Base-by-base conservation (phyloP, 176 grass and related monocot species). In the Oryza longistaminata region DNA sequence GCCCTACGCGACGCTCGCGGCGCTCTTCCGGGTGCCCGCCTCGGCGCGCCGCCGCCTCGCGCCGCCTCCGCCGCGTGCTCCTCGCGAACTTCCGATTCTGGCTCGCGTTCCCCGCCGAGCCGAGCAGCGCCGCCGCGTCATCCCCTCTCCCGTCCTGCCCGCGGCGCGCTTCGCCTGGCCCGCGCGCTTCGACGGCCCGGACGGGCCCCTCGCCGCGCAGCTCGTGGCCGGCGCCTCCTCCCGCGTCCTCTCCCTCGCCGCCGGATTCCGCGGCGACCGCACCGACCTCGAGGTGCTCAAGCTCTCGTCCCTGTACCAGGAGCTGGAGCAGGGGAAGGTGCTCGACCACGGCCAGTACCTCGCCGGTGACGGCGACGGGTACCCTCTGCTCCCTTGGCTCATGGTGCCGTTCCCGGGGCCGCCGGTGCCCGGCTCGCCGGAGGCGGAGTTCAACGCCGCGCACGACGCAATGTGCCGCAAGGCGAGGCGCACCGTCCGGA, bases 1-100 rank as follows among this genome's bases (percentile, higher is more conserved):
- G 21, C 85, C 93, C 71, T 95, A 95, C 78, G 12, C 75, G 2
- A 8, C 71, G 4, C 88, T 95, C 49, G 90, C 91, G 9, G 13
- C 15, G 16, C 86, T 31, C 76, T 95, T 95, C 88, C 49, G 81
- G 9, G 88, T 96, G 2, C 86, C 93, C 11, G 40, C 85, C 19
- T 65, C 81, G 48, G 89, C 91, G 5, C 88, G 24, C 86, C 69
- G 85, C 90, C 88, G 91, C 84, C 2, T 85, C 90, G 55, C 80
- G 80, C 2, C 93, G 85, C 70, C 88, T 95, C 80, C 87, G 93
- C 80, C 93, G 90, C 45, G 90, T 93, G 13, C 85, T 96, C 76
- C 90, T 91, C 73, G 92, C 93, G n/a, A 96, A 93, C 65, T 93
- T 93, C 83, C 88, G 86, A 11, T 96, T 96, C 86, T 96, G 91